A percentile compares a stretch with the other conserved stretches of the same genome.
These are phyloP conservation scores for Cyberlindnera americana DNA, from an alignment of 805 yeast genomes.

Conservation along the genomic window DNA sequence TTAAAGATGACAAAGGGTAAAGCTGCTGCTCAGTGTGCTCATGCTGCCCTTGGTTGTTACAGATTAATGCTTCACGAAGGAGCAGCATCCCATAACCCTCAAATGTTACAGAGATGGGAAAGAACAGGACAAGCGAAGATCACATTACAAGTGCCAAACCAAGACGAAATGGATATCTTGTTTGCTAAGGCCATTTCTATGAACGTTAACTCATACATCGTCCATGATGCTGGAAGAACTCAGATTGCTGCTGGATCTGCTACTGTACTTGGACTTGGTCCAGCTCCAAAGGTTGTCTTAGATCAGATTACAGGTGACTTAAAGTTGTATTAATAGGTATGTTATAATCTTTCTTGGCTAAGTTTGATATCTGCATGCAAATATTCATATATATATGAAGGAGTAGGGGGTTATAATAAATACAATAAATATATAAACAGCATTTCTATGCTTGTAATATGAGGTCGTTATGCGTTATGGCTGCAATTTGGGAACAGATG, in stretches of 20 bases:
- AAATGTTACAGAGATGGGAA: conserved; percentile 72
- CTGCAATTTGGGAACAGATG: conserved; percentile 12
- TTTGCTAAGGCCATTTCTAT: conserved; percentile 78
- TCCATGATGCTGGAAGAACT: conserved; percentile 96
- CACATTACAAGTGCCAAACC: conserved; percentile 67
- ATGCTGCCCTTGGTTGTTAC: conserved; percentile 93
- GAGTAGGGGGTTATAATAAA: no score
- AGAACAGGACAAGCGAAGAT: conserved; percentile 90
- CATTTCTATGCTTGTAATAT: conserved; percentile 11
- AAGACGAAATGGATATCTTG: conserved; percentile 68
- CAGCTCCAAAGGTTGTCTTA: conserved; percentile 80
- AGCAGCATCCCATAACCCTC: conserved; percentile 54
- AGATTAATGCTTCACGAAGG: conserved; percentile 55
- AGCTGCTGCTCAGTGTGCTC: conserved; percentile 96
- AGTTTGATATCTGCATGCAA: not conserved
- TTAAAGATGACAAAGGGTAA: conserved; percentile 92
- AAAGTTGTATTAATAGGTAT: conserved; percentile 53
- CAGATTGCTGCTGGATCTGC: conserved; percentile 96
- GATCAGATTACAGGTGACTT: conserved; percentile 81
- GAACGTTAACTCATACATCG: conserved; percentile 74
- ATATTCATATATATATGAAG: not conserved
- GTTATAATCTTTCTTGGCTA: not conserved
- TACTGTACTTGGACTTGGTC: conserved; percentile 95
- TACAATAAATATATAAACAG: no score
- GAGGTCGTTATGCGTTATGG: conserved; percentile 8